A percentile compares a stretch with the other conserved stretches of the same genome.
Evolutionary conservation across 2,329 filamentous ascomycete species (phyloP).

Genomic region (Grosmannia huntii): DNA sequence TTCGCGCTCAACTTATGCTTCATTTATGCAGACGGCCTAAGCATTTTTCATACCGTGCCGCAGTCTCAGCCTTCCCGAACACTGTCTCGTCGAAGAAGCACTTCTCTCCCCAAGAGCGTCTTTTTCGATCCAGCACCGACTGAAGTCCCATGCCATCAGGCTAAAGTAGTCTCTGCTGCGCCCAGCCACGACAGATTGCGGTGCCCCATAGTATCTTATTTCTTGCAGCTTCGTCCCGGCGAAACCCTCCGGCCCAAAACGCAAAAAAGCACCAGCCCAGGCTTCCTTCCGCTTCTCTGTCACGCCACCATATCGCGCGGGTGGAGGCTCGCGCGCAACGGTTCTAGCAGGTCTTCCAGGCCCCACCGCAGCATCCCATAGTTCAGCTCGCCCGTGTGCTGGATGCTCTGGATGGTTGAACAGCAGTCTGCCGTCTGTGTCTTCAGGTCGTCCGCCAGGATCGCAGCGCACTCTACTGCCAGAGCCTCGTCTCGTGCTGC

Average conservation of each 20-base stretch:
- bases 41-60: neutral
- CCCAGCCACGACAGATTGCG: neutral
- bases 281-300: neutral
- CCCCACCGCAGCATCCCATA: constrained; percentile 5
- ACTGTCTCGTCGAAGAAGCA: neutral
- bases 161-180: neutral
- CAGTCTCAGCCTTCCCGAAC: neutral
- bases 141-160: too few species aligned
- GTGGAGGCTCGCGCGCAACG: constrained; percentile 5
- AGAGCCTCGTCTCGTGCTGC: neutral
- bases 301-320: constrained; percentile 8
- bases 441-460: neutral
- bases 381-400: neutral
- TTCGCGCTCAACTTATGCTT: neutral
- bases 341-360: constrained; percentile 5
- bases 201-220: neutral
- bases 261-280: too few species aligned
- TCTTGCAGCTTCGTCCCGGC: neutral
- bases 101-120: neutral
- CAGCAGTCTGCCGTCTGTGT: neutral
- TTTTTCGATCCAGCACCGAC: neutral
- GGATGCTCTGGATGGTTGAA: neutral
- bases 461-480: neutral
- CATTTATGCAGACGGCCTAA: neutral
- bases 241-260: neutral